phyloP scores from a whole-genome alignment of 129 eudicot species.

The Silybum marianum region DNA sequence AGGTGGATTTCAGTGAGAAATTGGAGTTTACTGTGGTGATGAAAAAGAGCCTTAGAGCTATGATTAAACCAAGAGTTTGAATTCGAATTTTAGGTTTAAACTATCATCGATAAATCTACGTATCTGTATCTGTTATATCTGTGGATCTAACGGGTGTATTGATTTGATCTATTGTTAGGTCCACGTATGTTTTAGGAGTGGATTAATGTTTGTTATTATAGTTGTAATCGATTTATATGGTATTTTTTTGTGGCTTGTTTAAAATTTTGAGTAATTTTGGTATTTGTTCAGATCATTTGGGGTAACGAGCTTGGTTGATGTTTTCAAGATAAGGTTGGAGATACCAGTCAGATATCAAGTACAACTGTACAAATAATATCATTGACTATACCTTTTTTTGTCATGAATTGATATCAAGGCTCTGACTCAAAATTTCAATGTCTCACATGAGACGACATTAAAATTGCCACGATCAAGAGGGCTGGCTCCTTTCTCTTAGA shows the following conservation, averaged over 20 bases:
- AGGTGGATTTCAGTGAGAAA: conserved; percentile 75
- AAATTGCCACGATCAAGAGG: not conserved
- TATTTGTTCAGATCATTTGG: too few species aligned
- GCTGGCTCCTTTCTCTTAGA: not conserved
- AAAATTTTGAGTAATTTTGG: too few species aligned
- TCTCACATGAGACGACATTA: not conserved
- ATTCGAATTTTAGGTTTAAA: not conserved
- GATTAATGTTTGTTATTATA: not conserved
- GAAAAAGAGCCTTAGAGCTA: conserved; percentile 76
- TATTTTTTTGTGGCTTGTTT: not conserved
- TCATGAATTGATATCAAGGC: not conserved
- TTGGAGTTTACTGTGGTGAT: conserved; percentile 76
- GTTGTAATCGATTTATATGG: not conserved
- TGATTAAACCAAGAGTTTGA: conserved; percentile 55
- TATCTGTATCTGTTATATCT: not conserved
- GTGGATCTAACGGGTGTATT: not conserved
- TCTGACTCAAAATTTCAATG: not conserved
- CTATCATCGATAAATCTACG: not conserved
- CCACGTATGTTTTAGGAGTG: conserved; percentile 9
- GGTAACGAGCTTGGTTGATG: too few species aligned
- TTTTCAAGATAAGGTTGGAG: too few species aligned
- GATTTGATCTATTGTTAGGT: not conserved
- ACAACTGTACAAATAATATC: too few species aligned
- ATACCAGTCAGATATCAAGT: not conserved
- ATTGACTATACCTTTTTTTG: not conserved